Base-by-base conservation (phyloP, 2,329 filamentous ascomycete genomes). In the Paecilomyces fulvus region DNA sequence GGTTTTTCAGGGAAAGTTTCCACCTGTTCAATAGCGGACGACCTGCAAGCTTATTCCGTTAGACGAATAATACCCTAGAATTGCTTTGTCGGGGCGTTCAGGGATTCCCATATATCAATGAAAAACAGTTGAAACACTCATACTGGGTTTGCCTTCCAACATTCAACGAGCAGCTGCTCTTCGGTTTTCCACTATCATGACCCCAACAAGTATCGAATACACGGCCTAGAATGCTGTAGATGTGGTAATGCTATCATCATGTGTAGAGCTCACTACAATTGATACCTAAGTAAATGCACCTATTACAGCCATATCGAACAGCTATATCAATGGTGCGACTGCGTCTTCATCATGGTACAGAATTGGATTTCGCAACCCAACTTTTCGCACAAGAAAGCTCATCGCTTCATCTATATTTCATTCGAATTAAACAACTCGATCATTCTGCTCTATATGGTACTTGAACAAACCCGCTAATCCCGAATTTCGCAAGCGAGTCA, bases 111-210 rank as follows among this genome's bases (percentile, higher is more conserved):
- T 64, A 68, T 59, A 61, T 62, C 63, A 70, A 72, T 66, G 57
- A 67, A 71, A 72, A 71, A 70, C 66, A 71, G 67, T 70, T 70
- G 67, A 71, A 70, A 71, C 59, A 64, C 62, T 60, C 59, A 63
- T 65, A 57, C 55, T 59, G 53, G 51, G 49, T 55, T 60, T 20
- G 21, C 20, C 20, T 49, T 28, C 25, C 4, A 5, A 28, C 25
- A 28, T 25, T 28, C 14, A 12, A n/a, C 48, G 25, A 55, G 56
- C 43, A 11, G 48, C 30, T 55, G 5, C 49, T 56, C 25, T n/a
- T 25, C 17, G 55, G 63, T 43, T 43, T 43, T 7, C n/a, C 6
- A 3, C 2, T 3, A 7, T 28, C 2, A 28, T 28, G 25, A 7
- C 25, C 25, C 25, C 7, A 28, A 28, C 25, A 28, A 28, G 4